Evolutionary conservation across 164 flowering plant genomes (phyloP), one percentile per base, ranked within the genome.

Genomic region (Berberis vulgaris): DNA sequence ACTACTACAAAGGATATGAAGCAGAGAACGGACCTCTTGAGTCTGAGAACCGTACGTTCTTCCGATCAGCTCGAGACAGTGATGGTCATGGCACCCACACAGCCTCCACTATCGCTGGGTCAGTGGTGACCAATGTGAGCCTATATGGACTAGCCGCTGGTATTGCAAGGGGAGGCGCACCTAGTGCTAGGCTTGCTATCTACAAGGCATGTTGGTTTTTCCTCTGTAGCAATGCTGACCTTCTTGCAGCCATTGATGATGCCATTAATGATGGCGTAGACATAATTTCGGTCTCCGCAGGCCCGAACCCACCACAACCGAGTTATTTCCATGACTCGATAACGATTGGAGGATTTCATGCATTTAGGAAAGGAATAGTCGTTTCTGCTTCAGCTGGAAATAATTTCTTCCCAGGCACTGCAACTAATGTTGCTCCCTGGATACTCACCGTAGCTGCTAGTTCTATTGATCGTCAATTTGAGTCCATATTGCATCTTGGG

Each of bases 221-320:
- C 59, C 5, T 26, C 1, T 80, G 85, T 43, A 71, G 60, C 49
- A 75, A 67, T 53, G 79, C 83, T 6, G 80, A 78, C 52, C 13
- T 85, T 47, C 81, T 85, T 43, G 12, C 74, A 1, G 83, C 86
- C 11, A 11, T 81, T 53, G 86, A 82, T 42, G 85, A 83, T 63
- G 87, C 87, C 1, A 78, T 78, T 26, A 7, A 57, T 49, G 87
- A 83, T 67, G 83, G 82, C 1, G 90, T 85, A 4, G 84, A 85
- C 45, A 71, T 83, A 11, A 53, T 83, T 8, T 78, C 91, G 3
- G 64, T 81, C 42, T 81, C 84, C 5, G 65, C 77, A 13, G 88
- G 80, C n/a, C 70, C 71, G 4, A 40, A 3, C 2, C 71, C 75
- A 38, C 78, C 81, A 0, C 72, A 66, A 4, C 61, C 72, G 1